Evolutionary conservation across 441 rosid genomes (phyloP).

Genomic region (Aleurites moluccanus): DNA sequence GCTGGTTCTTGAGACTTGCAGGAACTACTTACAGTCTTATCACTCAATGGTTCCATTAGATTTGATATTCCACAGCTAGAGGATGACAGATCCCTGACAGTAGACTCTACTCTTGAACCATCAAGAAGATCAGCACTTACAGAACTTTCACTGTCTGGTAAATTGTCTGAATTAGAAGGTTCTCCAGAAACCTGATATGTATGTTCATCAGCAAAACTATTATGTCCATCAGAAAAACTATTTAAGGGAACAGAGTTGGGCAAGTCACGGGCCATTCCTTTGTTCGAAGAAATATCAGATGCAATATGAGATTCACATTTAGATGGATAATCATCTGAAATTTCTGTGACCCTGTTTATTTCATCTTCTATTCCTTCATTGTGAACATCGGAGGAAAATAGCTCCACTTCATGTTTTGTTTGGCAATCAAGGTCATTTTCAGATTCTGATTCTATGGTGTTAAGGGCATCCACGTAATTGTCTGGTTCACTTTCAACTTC

Average conservation of each 20-base stretch:
- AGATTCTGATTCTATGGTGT: slow-evolving; percentile 79
- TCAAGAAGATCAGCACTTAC: slow-evolving; percentile 32
- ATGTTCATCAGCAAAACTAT: slow-evolving; percentile 30
- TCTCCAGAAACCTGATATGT: slow-evolving; percentile 29
- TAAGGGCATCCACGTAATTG: slow-evolving; percentile 78
- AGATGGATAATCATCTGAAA: slow-evolving; percentile 24
- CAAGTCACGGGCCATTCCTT: slow-evolving; percentile 25
- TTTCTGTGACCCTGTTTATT: slow-evolving; percentile 18
- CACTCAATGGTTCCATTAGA: slow-evolving; percentile 31
- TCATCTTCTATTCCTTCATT: slow-evolving; percentile 31
- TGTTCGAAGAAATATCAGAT: slow-evolving; percentile 24
- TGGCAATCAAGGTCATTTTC: slow-evolving; percentile 56
- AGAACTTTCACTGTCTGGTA: slow-evolving; percentile 28
- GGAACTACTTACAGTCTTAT: slow-evolving; percentile 14
- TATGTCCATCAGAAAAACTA: slow-evolving; percentile 31
- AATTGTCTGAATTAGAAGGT: slow-evolving; percentile 37
- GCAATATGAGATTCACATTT: slow-evolving; percentile 22
- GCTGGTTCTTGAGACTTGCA: slow-evolving; percentile 30
- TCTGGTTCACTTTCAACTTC: slow-evolving; percentile 84
- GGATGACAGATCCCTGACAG: slow-evolving; percentile 33
- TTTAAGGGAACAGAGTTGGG: slow-evolving; percentile 28
- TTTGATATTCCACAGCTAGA: slow-evolving; percentile 30
- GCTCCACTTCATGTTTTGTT: slow-evolving; percentile 51
- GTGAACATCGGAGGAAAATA: slow-evolving; percentile 29
- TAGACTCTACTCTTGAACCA: slow-evolving; percentile 33